These are phyloP conservation scores for Apiospora sp. DNA, from an alignment of 2,329 filamentous ascomycete species.

Conservation along the genomic window DNA sequence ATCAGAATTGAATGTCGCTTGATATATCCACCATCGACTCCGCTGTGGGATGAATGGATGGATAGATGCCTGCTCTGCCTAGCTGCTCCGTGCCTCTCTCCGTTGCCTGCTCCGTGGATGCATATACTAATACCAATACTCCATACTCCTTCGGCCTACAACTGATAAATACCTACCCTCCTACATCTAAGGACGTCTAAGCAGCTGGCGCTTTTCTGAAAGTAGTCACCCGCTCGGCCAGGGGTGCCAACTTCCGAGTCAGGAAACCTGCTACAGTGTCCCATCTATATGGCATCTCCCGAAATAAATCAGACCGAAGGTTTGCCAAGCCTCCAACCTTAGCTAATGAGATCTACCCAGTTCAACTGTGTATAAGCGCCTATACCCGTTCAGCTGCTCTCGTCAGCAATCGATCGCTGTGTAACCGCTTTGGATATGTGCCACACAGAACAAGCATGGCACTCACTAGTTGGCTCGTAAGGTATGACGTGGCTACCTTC, in stretches of 20 bases:
- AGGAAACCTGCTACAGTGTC: conserved; percentile 1
- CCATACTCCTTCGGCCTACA: background rate
- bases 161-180: no score
- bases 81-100: no score
- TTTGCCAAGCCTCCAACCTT: conserved; percentile 10
- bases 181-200: no score
- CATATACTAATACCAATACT: background rate
- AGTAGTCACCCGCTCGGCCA: background rate
- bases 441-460: background rate
- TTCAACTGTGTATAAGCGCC: background rate
- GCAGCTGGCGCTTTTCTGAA: background rate
- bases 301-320: conserved; percentile 12
- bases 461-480: background rate
- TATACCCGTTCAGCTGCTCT: background rate
- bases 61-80: background rate
- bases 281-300: conserved; percentile 5
- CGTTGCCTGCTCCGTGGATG: conserved; percentile 5
- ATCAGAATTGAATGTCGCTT: background rate
- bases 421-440: background rate
- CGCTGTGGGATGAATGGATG: conserved; percentile 10
- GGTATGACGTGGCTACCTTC: conserved; percentile 18
- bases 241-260: background rate
- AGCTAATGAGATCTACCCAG: conserved; percentile 12
- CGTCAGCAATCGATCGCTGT: background rate
- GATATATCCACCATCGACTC: background rate